Evolutionary conservation across 2,329 filamentous ascomycete species (phyloP).

Genomic region (Epichloe gansuensis): DNA sequence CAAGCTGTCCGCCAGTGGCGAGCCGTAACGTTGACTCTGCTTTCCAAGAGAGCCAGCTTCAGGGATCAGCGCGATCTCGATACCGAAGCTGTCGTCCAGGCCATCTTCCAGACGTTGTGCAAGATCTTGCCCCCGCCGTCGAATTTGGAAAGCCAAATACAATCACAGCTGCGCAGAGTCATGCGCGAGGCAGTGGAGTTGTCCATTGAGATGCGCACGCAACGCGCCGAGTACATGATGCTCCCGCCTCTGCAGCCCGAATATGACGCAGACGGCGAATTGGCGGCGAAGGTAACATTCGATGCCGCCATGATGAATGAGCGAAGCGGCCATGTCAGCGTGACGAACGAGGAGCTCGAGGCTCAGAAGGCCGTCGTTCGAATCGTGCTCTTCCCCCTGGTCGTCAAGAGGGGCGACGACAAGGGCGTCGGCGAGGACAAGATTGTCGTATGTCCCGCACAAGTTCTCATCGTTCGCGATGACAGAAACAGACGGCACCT

Average conservation of each 20-base stretch:
- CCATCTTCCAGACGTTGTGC: slow-evolving; percentile 66
- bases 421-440: slow-evolving; percentile 79
- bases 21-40: slow-evolving; percentile 81
- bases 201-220: slow-evolving; percentile 92
- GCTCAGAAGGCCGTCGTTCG: slow-evolving; percentile 65
- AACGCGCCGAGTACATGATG: slow-evolving; percentile 97
- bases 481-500: slow-evolving; percentile 25
- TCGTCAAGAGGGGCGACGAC: slow-evolving; percentile 92
- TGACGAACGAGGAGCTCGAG: slow-evolving; percentile 68
- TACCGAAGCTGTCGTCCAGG: slow-evolving; percentile 89
- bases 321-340: slow-evolving; percentile 50
- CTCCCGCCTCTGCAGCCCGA: slow-evolving; percentile 87
- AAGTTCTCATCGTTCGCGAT: slow-evolving; percentile 65
- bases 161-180: slow-evolving; percentile 74
- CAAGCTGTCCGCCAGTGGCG: slow-evolving; percentile 95
- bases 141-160: slow-evolving; percentile 66
- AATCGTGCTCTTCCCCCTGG: slow-evolving; percentile 87
- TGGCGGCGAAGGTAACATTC: slow-evolving; percentile 78
- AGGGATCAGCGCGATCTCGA: slow-evolving; percentile 72
- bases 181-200: slow-evolving; percentile 80
- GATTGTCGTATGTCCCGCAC: slow-evolving; percentile 87
- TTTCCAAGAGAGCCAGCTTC: slow-evolving; percentile 72
- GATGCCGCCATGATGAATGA: slow-evolving; percentile 93
- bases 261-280: slow-evolving; percentile 85
- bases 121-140: slow-evolving; percentile 77